Conservation (phyloP, 2,329 filamentous ascomycete species). For the Fusarium mangiferae region DNA sequence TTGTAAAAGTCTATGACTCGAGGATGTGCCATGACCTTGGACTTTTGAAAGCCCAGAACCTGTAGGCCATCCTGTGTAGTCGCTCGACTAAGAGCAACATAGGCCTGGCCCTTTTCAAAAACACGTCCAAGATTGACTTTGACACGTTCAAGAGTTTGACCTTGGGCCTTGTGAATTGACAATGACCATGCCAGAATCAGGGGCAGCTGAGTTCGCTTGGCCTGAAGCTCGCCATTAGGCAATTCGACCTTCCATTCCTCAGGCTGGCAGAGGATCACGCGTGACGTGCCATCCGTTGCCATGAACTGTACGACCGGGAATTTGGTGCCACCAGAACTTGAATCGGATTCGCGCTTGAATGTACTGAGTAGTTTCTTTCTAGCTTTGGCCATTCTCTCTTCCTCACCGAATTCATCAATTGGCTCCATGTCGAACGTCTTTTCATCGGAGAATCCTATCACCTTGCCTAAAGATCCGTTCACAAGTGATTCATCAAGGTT, state of each 20-base stretch:
- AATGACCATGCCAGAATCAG: slow-evolving; percentile 96
- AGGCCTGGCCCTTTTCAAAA: slow-evolving; percentile 98
- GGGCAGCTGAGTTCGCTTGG: slow-evolving; percentile 83
- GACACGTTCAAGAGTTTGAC: slow-evolving; percentile 91
- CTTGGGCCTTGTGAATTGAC: slow-evolving; percentile 97
- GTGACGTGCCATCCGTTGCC: slow-evolving; percentile 74
- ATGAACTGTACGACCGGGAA: slow-evolving; percentile 90
- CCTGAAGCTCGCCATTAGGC: slow-evolving; percentile 94
- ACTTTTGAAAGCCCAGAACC: slow-evolving; percentile 87
- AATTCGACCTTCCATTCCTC: slow-evolving; percentile 97
- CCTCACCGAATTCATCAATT: slow-evolving; percentile 54
- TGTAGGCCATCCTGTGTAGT: slow-evolving; percentile 88
- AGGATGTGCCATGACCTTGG: slow-evolving; percentile 93
- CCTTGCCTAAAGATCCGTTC: slow-evolving; percentile 91
- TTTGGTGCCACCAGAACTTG: slow-evolving; percentile 62
- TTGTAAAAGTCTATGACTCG: slow-evolving; percentile 87
- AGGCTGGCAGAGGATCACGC: slow-evolving; percentile 77
- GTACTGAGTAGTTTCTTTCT: slow-evolving; percentile 66
- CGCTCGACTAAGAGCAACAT: slow-evolving; percentile 93
- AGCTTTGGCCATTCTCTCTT: slow-evolving; percentile 57
- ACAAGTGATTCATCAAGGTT: slow-evolving; percentile 95
- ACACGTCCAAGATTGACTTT: slow-evolving; percentile 92
- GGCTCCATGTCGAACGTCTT: slow-evolving; percentile 52
- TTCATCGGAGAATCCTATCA: slow-evolving; percentile 61
- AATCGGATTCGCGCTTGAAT: slow-evolving; percentile 56